Conservation (phyloP, 2,329 filamentous ascomycete genomes). For the Trichoderma simmonsii region DNA sequence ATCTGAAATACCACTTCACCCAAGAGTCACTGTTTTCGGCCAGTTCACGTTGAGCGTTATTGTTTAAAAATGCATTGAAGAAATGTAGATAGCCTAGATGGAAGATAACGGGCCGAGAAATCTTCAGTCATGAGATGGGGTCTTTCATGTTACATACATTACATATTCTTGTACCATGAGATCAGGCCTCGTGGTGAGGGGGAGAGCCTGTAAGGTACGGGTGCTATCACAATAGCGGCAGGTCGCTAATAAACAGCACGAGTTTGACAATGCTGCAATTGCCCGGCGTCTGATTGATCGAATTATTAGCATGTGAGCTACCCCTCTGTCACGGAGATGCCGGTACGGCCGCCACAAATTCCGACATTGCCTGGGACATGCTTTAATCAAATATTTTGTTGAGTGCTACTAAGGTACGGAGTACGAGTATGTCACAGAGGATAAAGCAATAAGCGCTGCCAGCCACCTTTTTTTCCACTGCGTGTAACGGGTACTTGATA, state of each 20-base stretch:
- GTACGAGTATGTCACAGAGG: not conserved
- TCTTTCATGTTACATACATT: not conserved
- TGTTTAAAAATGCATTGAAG: not conserved
- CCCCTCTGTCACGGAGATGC: not conserved
- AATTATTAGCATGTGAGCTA: not conserved
- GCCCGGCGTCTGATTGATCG: not conserved
- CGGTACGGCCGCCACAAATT: not conserved
- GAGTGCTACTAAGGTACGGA: not conserved
- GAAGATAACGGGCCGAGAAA: not conserved
- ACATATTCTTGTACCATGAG: not conserved
- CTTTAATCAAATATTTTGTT: not conserved
- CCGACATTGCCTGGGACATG: not conserved
- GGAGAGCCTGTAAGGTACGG: not conserved
- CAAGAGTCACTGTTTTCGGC: not conserved
- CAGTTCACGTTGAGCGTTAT: not conserved
- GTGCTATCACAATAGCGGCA: not conserved
- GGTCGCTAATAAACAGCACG: not conserved
- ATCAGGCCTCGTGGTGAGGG: not conserved
- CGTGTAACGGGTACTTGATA: not conserved
- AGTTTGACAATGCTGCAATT: not conserved
- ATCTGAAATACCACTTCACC: not conserved
- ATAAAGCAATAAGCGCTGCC: not conserved
- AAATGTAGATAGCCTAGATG: not conserved
- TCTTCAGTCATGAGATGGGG: not conserved
- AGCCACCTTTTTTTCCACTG: not conserved